A percentile compares a stretch with the other conserved stretches of the same genome.
phyloP scores from a whole-genome alignment of 2,329 filamentous ascomycete genomes.

The Cytospora chrysosperma region DNA sequence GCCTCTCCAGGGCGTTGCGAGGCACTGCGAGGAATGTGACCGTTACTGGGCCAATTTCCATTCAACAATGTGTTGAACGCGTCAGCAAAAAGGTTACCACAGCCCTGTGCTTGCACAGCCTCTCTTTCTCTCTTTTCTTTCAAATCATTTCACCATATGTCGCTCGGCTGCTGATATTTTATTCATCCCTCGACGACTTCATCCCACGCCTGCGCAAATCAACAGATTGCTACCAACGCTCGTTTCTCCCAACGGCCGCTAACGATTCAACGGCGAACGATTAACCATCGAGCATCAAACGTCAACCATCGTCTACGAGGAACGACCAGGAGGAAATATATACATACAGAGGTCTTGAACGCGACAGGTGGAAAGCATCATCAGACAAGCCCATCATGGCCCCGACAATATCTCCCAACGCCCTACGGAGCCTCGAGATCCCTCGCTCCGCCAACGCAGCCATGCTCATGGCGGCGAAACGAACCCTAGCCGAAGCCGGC shows the following conservation, averaged over 20 bases:
- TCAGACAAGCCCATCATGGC: conserved; percentile 16
- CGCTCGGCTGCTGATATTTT: background rate
- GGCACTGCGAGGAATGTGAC: background rate
- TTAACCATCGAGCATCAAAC: background rate
- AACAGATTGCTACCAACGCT: background rate
- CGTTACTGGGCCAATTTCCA: conserved; percentile 13
- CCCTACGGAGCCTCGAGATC: conserved; percentile 16
- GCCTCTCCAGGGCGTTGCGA: background rate
- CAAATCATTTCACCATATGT: background rate
- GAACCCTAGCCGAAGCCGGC: conserved; percentile 11
- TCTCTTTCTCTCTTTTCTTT: background rate
- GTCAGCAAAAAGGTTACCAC: conserved; percentile 8
- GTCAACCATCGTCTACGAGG: background rate
- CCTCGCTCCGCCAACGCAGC: conserved; percentile 6
- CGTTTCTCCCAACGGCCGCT: background rate
- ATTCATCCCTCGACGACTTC: background rate
- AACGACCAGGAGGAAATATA: background rate
- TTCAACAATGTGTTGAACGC: background rate
- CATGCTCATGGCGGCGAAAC: conserved; percentile 9
- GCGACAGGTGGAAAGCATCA: background rate
- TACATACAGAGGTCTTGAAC: background rate
- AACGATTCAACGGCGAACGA: background rate
- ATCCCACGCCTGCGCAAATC: background rate
- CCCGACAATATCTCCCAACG: background rate
- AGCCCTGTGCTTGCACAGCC: background rate